These are phyloP conservation scores for Ophiostoma ulmi DNA, from an alignment of 2,329 filamentous ascomycete genomes.

Conservation along the genomic window DNA sequence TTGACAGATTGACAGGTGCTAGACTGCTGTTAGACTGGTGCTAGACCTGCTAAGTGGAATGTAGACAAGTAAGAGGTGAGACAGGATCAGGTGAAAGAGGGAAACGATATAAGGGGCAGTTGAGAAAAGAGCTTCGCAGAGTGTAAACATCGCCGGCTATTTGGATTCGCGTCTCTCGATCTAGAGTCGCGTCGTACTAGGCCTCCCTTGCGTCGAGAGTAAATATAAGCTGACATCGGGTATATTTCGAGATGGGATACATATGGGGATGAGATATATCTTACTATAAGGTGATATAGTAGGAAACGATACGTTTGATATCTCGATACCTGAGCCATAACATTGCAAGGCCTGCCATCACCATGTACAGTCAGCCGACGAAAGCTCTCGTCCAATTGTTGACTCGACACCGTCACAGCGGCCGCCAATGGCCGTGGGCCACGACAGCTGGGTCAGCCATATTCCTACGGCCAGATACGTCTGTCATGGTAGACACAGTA, in stretches of 20 bases:
- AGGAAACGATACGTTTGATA: not conserved
- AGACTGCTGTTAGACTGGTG: not conserved
- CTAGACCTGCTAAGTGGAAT: not conserved
- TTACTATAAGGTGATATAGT: not conserved
- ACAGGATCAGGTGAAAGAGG: not conserved
- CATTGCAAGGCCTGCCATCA: not conserved
- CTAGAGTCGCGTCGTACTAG: constrained; percentile 3
- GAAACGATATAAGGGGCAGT: not conserved
- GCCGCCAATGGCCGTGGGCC: constrained; percentile 16
- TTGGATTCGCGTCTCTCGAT: not conserved
- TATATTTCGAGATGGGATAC: not conserved
- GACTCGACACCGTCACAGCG: constrained; percentile 1
- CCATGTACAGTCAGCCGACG: not conserved
- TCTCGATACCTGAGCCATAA: not conserved
- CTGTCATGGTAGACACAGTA: not conserved
- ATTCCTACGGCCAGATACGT: not conserved
- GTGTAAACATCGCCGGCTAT: not conserved
- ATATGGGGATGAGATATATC: not conserved
- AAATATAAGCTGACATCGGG: not conserved
- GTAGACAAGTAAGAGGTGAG: not conserved
- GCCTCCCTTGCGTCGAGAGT: not conserved
- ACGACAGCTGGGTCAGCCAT: constrained; percentile 5
- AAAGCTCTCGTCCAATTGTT: not conserved
- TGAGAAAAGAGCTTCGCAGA: not conserved
- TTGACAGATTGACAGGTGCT: constrained; percentile 5